Evolutionary conservation across 2,329 filamentous ascomycete genomes (phyloP).

Genomic region (Trichoderma sp.): DNA sequence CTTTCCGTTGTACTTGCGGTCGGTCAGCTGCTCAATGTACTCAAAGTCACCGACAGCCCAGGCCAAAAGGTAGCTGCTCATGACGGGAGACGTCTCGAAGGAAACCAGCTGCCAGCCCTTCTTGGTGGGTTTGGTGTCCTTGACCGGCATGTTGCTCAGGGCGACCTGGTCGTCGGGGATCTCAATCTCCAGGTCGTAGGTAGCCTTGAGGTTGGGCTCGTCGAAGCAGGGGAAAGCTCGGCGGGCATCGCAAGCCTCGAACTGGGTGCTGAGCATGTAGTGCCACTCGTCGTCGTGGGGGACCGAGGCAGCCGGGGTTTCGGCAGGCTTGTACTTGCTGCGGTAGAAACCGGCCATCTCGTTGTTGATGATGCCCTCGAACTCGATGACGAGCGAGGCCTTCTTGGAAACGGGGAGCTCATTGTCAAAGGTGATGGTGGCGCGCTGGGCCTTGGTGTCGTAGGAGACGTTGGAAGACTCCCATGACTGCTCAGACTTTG

Average conservation of each 20-base stretch:
- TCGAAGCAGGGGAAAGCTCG: constrained; percentile 97
- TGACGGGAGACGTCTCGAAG: constrained; percentile 82
- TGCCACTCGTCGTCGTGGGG: constrained; percentile 69
- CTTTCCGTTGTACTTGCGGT: constrained; percentile 88
- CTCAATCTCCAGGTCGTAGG: constrained; percentile 92
- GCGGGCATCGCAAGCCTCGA: constrained; percentile 93
- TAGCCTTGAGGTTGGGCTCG: constrained; percentile 94
- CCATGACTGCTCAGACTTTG: constrained; percentile 57
- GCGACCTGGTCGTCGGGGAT: constrained; percentile 85
- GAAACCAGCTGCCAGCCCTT: constrained; percentile 72
- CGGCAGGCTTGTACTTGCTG: constrained; percentile 85
- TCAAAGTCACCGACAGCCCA: constrained; percentile 98
- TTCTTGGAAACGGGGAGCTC: constrained; percentile 69
- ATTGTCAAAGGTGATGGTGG: constrained; percentile 72
- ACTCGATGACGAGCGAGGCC: constrained; percentile 68
- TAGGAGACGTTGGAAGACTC: constrained; percentile 72
- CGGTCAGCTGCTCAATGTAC: constrained; percentile 88
- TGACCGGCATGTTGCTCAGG: constrained; percentile 94
- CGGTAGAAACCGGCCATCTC: constrained; percentile 93
- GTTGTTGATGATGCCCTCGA: constrained; percentile 82
- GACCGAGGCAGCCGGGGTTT: constrained; percentile 71
- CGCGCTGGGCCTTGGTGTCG: constrained; percentile 81
- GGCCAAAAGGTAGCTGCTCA: constrained; percentile 89
- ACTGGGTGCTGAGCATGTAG: constrained; percentile 92
- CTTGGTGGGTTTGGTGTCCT: constrained; percentile 59